These are phyloP conservation scores for Tricholoma terreum DNA, from an alignment of 768 basidiomycete species.

Conservation along the genomic window DNA sequence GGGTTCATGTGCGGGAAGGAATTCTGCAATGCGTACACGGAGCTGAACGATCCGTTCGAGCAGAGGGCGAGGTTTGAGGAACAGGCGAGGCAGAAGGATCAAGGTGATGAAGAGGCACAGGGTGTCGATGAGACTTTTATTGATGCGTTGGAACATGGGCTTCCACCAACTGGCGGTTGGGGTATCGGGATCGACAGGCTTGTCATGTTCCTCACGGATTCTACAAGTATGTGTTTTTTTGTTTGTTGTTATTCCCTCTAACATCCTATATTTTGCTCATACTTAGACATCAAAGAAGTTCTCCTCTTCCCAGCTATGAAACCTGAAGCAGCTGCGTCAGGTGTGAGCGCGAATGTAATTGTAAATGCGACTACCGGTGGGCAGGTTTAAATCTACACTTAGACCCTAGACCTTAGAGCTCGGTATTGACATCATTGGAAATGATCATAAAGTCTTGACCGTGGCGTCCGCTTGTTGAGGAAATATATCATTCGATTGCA, in stretches of 20 bases:
- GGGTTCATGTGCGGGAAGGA: conserved; percentile 98
- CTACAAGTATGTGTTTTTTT: conserved; percentile 61
- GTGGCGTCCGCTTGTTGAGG: too few relatives aligned
- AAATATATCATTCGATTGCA: too few relatives aligned
- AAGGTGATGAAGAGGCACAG: conserved; percentile 97
- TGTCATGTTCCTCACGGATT: conserved; percentile 98
- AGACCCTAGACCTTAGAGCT: too few relatives aligned
- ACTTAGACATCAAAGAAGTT: too few relatives aligned
- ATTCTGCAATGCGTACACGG: conserved; percentile 98
- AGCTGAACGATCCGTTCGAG: conserved; percentile 98
- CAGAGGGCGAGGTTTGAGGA: conserved; percentile 96
- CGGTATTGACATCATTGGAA: too few relatives aligned
- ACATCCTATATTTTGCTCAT: conserved; percentile 64
- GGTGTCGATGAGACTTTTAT: conserved; percentile 95
- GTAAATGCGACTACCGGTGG: too few relatives aligned
- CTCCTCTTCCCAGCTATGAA: conserved; percentile 97
- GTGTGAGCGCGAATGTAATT: too few relatives aligned
- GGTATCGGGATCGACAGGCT: conserved; percentile 94
- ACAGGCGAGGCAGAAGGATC: conserved; percentile 91
- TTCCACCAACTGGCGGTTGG: too few relatives aligned
- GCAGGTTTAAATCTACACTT: too few relatives aligned
- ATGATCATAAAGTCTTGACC: too few relatives aligned
- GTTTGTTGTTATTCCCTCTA: neutral
- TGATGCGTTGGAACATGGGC: conserved; percentile 97
- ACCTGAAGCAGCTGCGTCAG: conserved; percentile 56